phyloP scores from a whole-genome alignment of 805 yeast genomes.

The Danielia reshetovae region DNA sequence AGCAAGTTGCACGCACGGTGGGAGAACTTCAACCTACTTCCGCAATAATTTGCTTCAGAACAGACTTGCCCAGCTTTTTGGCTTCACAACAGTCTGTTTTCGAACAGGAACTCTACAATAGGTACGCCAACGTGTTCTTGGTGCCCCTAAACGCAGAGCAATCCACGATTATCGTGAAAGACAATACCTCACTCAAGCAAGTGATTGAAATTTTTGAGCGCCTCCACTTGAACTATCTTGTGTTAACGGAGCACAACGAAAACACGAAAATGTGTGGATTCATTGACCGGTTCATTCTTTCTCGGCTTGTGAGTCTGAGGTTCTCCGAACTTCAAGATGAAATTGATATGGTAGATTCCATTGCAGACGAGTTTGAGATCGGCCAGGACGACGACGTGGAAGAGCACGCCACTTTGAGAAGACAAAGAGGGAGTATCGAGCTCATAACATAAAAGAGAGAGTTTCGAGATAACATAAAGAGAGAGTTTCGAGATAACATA shows the following conservation, averaged over 20 bases:
- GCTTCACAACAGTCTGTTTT: constrained; percentile 3
- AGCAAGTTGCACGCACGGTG: constrained; percentile 9
- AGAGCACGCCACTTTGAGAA: constrained; percentile 4
- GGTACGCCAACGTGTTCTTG: constrained; percentile 2
- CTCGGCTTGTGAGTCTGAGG: constrained; percentile 25
- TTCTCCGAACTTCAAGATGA: constrained; percentile 20
- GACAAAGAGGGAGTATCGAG: constrained; percentile 27
- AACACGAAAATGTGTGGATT: constrained; percentile 29
- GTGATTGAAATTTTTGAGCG: constrained; percentile 37
- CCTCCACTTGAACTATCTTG: constrained; percentile 32
- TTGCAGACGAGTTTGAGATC: constrained; percentile 22
- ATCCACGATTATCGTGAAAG: constrained; percentile 25
- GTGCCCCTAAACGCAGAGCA: constrained; percentile 10
- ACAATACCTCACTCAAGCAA: constrained; percentile 27
- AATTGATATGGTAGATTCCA: constrained; percentile 1
- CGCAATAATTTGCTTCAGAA: constrained; percentile 9
- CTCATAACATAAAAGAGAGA: constrained; percentile 1
- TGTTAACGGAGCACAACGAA: constrained; percentile 19
- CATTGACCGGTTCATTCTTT: constrained; percentile 34
- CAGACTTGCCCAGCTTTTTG: constrained; percentile 7
- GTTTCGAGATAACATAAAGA: no score
- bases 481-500: no score
- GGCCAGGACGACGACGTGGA: constrained; percentile 13
- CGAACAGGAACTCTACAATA: constrained; percentile 3
- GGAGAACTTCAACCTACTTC: constrained; percentile 13